A percentile compares a stretch with the other conserved stretches of the same genome.
phyloP scores from a whole-genome alignment of 768 basidiomycete species.

The Candolleomyces eurysporus region DNA sequence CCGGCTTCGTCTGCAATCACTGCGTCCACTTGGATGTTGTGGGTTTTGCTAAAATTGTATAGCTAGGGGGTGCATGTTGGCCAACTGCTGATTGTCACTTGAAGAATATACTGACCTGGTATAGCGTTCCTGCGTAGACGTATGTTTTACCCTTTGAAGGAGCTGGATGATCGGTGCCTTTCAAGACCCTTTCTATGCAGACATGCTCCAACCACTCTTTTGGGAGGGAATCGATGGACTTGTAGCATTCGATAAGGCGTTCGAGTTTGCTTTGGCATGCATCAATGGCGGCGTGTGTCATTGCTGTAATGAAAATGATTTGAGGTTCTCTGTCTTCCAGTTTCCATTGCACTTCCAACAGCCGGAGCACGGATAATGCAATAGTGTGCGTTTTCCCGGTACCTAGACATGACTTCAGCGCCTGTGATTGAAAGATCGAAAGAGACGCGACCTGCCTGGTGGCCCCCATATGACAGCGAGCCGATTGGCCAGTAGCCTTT shows the following conservation, averaged over 20 bases:
- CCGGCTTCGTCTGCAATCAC: constrained; percentile 52
- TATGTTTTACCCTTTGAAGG: constrained; percentile 28
- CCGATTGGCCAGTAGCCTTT: constrained; percentile 40
- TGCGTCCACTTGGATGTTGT: constrained; percentile 39
- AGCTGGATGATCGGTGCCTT: constrained; percentile 38
- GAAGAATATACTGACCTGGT: constrained; percentile 32
- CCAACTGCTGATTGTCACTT: neutral
- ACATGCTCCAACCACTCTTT: constrained; percentile 43
- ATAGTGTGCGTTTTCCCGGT: constrained; percentile 56
- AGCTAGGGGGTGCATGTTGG: constrained; percentile 25
- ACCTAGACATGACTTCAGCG: constrained; percentile 24
- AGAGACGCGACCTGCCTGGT: constrained; percentile 32
- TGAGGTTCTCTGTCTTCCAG: constrained; percentile 27
- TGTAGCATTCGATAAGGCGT: constrained; percentile 34
- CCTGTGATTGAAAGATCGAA: neutral
- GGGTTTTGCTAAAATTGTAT: constrained; percentile 44
- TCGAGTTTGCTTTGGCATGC: constrained; percentile 43
- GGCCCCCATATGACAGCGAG: constrained; percentile 52
- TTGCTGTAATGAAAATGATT: constrained; percentile 48
- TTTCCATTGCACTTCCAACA: constrained; percentile 40
- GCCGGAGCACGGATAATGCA: constrained; percentile 43
- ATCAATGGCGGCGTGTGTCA: constrained; percentile 54
- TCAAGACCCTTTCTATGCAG: constrained; percentile 38
- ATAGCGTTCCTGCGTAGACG: constrained; percentile 49
- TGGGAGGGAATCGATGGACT: constrained; percentile 33